Base-by-base conservation (phyloP, 495 filamentous ascomycete genomes). In the Immersiella caudata region DNA sequence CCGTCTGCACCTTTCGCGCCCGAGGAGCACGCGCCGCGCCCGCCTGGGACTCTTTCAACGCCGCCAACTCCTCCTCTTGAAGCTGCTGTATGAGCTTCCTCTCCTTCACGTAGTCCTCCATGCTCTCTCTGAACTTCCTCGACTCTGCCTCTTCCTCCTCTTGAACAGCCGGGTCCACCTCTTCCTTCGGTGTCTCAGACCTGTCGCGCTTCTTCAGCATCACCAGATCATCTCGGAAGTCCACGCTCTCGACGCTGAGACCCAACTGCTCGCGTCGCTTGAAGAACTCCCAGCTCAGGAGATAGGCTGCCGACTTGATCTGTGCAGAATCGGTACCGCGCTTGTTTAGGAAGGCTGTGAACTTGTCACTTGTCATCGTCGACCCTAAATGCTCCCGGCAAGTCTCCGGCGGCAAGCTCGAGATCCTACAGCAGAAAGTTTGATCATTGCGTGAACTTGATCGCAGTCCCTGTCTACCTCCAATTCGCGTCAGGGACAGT, bases 251-350 rank as follows among this genome's bases (percentile, higher is more conserved):
- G 20, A 65, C 40, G 1, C 21, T 5, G 22, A 65, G 33, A 49
- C 52, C 63, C n/a, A 65, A 33, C 52, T 59, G 56, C 22, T 65
- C 25, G 52, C 63, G 63, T 20, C 63, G 51, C 36, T 65, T 65
- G 35, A 65, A 58, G 54, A 65, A 65, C 51, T 65, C 52, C 52
- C 63, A 65, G 63, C 63, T 65, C 7, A 65, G 33, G n/a, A 65
- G 18, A 16, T 58, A 65, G 8, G 63, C 29, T 26, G 52, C 52
- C 2, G 63, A 65, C 52, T 25, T 20, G 16, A 57, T 7, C 54
- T 65, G 63, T 26, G 26, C 27, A 8, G 63, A 50, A 49, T 65
- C 52, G 11, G 26, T 58, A 18, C 63, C 63, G 52, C 63, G 51
- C 52, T 57, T 65, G 4, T 65, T 57, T 1, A 65, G 26, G 33